Evolutionary conservation across 2,329 filamentous ascomycete genomes (phyloP), one percentile per base, ranked within the genome.

Genomic region (Curvularia sp.): DNA sequence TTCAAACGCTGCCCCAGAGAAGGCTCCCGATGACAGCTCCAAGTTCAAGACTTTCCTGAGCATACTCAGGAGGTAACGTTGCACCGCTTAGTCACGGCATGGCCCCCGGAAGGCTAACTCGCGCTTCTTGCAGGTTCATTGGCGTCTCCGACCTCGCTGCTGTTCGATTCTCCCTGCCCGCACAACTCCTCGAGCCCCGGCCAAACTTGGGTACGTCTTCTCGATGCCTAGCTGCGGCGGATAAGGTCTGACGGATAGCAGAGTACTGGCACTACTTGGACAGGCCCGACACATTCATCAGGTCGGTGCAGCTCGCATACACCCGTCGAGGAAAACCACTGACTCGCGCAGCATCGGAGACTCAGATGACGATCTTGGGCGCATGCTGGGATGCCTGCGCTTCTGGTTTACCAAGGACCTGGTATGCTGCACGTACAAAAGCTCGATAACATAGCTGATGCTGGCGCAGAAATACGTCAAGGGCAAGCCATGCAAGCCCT

Each of bases 191-290:
- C 72, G 95, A 99, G 78, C 95, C 95, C 34, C 96, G 92, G 3
- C 95, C 95, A 51, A 99, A 99, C 77, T 83, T 99, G 75, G 86
- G 86, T 87, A 81, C 64, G 80, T 74, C 50, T n/a, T 48, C 46
- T 55, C 5, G 25, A 38, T 36, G 28, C 21, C 30, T 15, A 5
- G 45, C 41, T 42, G 45, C 45, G 42, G 36, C 27, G 15, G 15
- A 61, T 42, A 45, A 27, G 45, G 50, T 67, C 73, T 77, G 65
- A 73, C 67, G 43, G 34, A 42, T 36, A 49, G 52, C 69, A 87
- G 95, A 99, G 81, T 99, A 98, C 81, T 99, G 95, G 95, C 96
- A 96, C 73, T 99, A 99, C 74, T 84, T 99, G 75, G 95, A 99
- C 79, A 87, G 93, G 68, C 94, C 94, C 21, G 96, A 96, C 78